Conservation (phyloP, 108 stramenopile genomes). For the Cyclotella kingstonii region DNA sequence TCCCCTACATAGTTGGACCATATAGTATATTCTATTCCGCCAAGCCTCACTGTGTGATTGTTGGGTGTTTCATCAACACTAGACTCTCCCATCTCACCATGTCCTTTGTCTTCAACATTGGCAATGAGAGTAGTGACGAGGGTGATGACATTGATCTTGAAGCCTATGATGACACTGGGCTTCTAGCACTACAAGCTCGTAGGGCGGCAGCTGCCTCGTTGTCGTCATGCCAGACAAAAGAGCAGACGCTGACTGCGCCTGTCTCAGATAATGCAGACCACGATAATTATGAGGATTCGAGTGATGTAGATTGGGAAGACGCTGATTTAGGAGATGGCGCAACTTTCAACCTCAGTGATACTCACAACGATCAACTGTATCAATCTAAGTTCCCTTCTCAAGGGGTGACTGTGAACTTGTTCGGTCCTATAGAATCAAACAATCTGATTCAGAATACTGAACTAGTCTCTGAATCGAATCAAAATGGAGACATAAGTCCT, state of each 20-base stretch:
- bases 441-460: conserved; percentile 8
- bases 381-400: conserved; percentile 14
- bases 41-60: too few relatives aligned
- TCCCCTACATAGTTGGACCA: too few relatives aligned
- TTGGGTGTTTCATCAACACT: too few relatives aligned
- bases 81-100: neutral
- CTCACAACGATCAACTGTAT: neutral
- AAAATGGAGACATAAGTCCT: neutral
- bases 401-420: conserved; percentile 28
- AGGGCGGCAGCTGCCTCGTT: too few relatives aligned
- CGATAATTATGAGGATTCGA: conserved; percentile 31
- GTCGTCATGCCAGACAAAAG: too few relatives aligned
- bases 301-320: conserved; percentile 46
- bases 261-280: neutral
- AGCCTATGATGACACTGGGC: neutral
- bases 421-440: neutral
- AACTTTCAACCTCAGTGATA: neutral
- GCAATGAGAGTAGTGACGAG: neutral
- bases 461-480: neutral
- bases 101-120: neutral
- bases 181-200: neutral
- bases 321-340: conserved; percentile 28
- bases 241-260: too few relatives aligned
- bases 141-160: neutral
- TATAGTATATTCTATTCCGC: too few relatives aligned